Base-by-base conservation (phyloP, 2,329 filamentous ascomycete genomes). In the Alternaria panax region DNA sequence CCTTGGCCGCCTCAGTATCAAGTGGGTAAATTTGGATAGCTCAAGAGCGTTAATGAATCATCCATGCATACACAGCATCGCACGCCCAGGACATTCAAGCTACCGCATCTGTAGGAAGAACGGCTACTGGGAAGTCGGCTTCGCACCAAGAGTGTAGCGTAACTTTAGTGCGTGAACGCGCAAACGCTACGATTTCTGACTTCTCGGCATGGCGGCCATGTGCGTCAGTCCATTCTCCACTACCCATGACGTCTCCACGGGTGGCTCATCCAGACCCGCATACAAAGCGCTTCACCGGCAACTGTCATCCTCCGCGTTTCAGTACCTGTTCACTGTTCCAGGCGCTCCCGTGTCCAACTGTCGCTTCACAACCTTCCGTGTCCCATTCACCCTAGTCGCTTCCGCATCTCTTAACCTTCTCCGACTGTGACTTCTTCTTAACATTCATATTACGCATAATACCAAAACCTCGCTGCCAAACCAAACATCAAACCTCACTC, bases 221-320 rank as follows among this genome's bases (percentile, higher is more conserved):
- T 64, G 59, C 58, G 63, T 67, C 62, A 67, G 55, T 59, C 51
- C 32, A n/a, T 58, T 51, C 47, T 60, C 47, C 41, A 57, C 48
- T 24, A 8, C 53, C 47, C 57, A 60, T 67, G 66, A 68, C 64
- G 66, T 64, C 60, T 64, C 54, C 56, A 57, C 60, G 59, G 30
- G 38, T 54, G 50, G 51, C 43, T 56, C 48, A 51, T 51, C 45
- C 51, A 59, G 59, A 45, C 64, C 54, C 61, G 65, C 57, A 63
- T 69, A 69, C 66, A 69, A 67, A 69, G 65, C 59, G 64, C 66
- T 65, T 63, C 60, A 58, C 51, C 59, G 41, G 65, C 54, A 59
- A 51, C 43, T n/a, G 30, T 27, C 51, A 58, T 62, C 50, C 57
- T 56, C 54, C 52, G 62, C 62, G 56, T 62, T 62, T 58, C 57